These are phyloP conservation scores for Scheffersomyces cryptocercus DNA, from an alignment of 1,139 yeast genomes.

Conservation along the genomic window DNA sequence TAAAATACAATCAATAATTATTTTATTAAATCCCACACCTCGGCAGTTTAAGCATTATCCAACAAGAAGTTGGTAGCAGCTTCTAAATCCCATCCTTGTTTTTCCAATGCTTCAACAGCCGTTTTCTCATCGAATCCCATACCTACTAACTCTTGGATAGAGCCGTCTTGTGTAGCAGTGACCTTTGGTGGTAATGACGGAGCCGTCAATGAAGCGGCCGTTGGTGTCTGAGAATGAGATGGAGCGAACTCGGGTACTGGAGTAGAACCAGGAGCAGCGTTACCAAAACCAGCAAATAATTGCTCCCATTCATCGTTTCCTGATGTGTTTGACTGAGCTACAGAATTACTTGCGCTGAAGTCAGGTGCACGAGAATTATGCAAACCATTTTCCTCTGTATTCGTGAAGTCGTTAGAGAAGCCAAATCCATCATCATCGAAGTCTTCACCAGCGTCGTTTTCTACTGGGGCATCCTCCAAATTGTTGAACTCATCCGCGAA, in stretches of 20 bases:
- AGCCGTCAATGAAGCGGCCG: slow-evolving; percentile 1
- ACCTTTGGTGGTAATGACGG: slow-evolving; percentile 5
- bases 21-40: too few relatives aligned
- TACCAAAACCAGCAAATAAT: slow-evolving; percentile 86
- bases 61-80: slow-evolving; percentile 82
- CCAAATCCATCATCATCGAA: slow-evolving; percentile 27
- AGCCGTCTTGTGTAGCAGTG: slow-evolving; percentile 22
- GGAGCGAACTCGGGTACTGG: slow-evolving; percentile 3
- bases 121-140: slow-evolving; percentile 82
- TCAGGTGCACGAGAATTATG: slow-evolving; percentile 28
- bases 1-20: not conserved
- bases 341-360: slow-evolving; percentile 16
- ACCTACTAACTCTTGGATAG: slow-evolving; percentile 75
- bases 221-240: slow-evolving; percentile 1
- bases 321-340: slow-evolving; percentile 7
- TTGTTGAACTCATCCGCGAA: slow-evolving; percentile 53
- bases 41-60: slow-evolving; percentile 53
- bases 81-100: slow-evolving; percentile 72
- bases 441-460: slow-evolving; percentile 49
- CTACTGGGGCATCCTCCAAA: slow-evolving; percentile 49
- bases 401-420: slow-evolving; percentile 44
- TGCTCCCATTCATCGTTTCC: slow-evolving; percentile 90
- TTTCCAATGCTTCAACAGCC: slow-evolving; percentile 67
- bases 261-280: slow-evolving; percentile 28
- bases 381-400: slow-evolving; percentile 12